Evolutionary conservation across 2,329 filamentous ascomycete species (phyloP), one percentile per base, ranked within the genome.

Genomic region (Fusarium sp.): DNA sequence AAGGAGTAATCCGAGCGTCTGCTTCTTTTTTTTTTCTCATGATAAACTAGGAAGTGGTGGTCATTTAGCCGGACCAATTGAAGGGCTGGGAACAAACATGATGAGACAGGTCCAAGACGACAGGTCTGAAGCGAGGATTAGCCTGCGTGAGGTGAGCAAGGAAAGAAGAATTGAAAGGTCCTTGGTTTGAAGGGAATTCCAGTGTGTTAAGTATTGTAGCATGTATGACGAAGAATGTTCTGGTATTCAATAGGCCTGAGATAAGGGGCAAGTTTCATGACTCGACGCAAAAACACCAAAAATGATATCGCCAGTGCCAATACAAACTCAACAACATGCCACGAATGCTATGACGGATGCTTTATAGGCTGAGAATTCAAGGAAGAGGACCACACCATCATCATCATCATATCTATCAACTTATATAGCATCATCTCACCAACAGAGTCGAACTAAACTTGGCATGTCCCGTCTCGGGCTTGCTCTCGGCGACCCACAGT

Each of bases 401-500:
- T 72, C 58, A 54, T 72, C 70, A 63, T 70, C 62, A 53, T 49
- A 67, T 61, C 55, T 46, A 40, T 35, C 32, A n/a, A 27, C 38
- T 57, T 41, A 58, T 59, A 67, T 67, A 72, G 58, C 45, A 57
- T 68, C 41, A 37, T 44, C 15, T 57, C 27, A 62, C 46, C 57
- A 11, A 41, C 23, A n/a, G 20, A 52, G 17, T 50, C 48, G 40
- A 48, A 14, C n/a, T 66, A 40, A 73, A 62, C 73, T 69, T 68
- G 58, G 56, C 32, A 15, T 64, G 60, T 50, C 65, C 59, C 49
- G 65, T 76, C 73, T 77, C 75, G 76, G 75, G 73, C 74, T 76
- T 67, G 64, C 69, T 74, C 66, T 76, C 76, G 75, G 75, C 74
- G 76, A 76, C 74, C 75, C 76, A 78, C 76, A 66, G 61, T 45